Evolutionary conservation across 2,329 filamentous ascomycete species (phyloP).

Genomic region (Penicillium sp.): DNA sequence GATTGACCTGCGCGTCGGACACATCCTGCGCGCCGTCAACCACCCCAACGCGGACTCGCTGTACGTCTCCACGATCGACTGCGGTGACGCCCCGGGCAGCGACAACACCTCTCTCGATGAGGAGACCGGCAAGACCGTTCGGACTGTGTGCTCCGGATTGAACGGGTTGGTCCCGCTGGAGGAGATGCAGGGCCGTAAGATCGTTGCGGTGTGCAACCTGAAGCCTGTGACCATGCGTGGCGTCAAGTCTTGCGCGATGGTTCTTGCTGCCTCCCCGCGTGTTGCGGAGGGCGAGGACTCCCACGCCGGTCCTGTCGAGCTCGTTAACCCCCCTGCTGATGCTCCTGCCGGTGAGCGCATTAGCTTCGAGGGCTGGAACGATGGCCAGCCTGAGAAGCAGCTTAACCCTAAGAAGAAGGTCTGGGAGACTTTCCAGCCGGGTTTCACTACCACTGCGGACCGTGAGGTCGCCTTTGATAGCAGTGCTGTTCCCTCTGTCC

Average conservation of each 20-base stretch:
- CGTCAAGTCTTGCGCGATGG: slow-evolving; percentile 74
- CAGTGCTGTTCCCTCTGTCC: slow-evolving; percentile 63
- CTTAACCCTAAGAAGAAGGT: slow-evolving; percentile 99
- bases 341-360: slow-evolving; percentile 77
- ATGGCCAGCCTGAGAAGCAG: slow-evolving; percentile 82
- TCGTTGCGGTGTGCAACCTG: slow-evolving; percentile 91
- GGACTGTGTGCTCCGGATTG: slow-evolving; percentile 92
- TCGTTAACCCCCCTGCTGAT: slow-evolving; percentile 72
- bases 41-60: slow-evolving; percentile 96
- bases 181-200: slow-evolving; percentile 94
- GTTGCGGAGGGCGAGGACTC: slow-evolving; percentile 72
- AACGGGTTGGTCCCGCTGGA: slow-evolving; percentile 86
- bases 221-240: slow-evolving; percentile 99
- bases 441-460: slow-evolving; percentile 76
- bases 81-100: slow-evolving; percentile 74
- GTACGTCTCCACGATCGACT: slow-evolving; percentile 89
- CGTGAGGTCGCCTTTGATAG: slow-evolving; percentile 84
- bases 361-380: slow-evolving; percentile 79
- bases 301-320: slow-evolving; percentile 83
- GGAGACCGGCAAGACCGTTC: slow-evolving; percentile 81
- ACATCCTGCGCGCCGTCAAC: slow-evolving; percentile 90
- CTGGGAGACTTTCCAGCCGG: slow-evolving; percentile 93
- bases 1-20: slow-evolving; percentile 91
- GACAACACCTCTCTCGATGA: slow-evolving; percentile 72
- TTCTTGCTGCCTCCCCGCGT: slow-evolving; percentile 83